Conservation (phyloP, 2,329 filamentous ascomycete genomes). For the Mycosphaerella sp. region DNA sequence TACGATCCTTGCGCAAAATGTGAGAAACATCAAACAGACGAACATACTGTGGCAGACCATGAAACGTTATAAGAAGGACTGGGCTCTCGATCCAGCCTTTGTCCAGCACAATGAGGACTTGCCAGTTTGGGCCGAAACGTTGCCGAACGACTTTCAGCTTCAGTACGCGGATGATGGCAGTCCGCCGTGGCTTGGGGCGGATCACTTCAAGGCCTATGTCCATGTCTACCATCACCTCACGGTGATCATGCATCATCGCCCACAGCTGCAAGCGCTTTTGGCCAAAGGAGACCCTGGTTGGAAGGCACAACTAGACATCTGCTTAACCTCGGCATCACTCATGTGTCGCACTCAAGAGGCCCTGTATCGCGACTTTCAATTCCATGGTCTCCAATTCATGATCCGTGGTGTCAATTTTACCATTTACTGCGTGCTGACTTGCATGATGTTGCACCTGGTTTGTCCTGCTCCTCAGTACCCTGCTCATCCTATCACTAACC, state of each 20-base stretch:
- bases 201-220: conserved; percentile 82
- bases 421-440: conserved; percentile 86
- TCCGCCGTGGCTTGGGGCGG: conserved; percentile 69
- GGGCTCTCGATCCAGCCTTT: conserved; percentile 80
- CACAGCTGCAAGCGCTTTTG: conserved; percentile 68
- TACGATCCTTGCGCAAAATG: conserved; percentile 69
- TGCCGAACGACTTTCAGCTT: conserved; percentile 73
- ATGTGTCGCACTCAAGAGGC: conserved; percentile 84
- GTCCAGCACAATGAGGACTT: conserved; percentile 73
- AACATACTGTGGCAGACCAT: conserved; percentile 68
- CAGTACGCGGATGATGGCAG: conserved; percentile 72
- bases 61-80: conserved; percentile 71
- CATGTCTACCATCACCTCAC: conserved; percentile 83
- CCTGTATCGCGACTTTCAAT: conserved; percentile 66
- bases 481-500: background rate
- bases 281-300: conserved; percentile 73
- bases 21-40: conserved; percentile 71
- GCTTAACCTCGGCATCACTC: conserved; percentile 75
- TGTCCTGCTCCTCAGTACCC: conserved; percentile 36
- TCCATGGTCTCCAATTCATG: conserved; percentile 83
- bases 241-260: conserved; percentile 79
- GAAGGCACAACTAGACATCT: conserved; percentile 82
- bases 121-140: conserved; percentile 65
- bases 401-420: conserved; percentile 90
- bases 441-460: conserved; percentile 89